These are phyloP conservation scores for Stentor roeselii DNA, from an alignment of 73 alveolate genomes.

Conservation along the genomic window DNA sequence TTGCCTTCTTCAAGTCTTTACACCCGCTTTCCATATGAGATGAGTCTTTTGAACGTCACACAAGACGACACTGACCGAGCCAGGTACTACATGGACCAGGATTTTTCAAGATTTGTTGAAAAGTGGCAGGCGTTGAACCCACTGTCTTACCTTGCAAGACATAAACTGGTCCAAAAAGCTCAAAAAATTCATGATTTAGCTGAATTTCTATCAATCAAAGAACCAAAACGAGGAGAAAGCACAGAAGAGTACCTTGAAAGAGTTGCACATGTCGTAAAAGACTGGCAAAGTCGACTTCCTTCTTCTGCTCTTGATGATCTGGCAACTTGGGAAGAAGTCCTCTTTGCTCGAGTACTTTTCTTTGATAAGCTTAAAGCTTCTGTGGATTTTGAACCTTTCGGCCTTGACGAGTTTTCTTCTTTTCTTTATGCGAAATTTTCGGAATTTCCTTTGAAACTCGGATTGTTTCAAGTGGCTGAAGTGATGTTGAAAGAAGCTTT, in stretches of 20 bases:
- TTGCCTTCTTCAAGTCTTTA: constrained; percentile 50
- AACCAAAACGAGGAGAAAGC: constrained; percentile 55
- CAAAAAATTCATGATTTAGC: constrained; percentile 80
- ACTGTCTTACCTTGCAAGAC: constrained; percentile 75
- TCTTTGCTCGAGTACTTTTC: constrained; percentile 69
- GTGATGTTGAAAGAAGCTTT: constrained; percentile 47
- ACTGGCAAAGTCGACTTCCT: constrained; percentile 79
- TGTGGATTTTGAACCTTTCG: background rate
- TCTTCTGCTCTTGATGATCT: constrained; percentile 74
- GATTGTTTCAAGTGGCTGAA: constrained; percentile 45
- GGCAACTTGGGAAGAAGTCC: constrained; percentile 81
- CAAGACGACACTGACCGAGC: constrained; percentile 65
- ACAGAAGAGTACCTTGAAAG: constrained; percentile 50
- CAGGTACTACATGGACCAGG: constrained; percentile 46
- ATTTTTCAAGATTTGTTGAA: constrained; percentile 35
- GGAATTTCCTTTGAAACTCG: constrained; percentile 56
- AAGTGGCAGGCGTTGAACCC: constrained; percentile 76
- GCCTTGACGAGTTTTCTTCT: constrained; percentile 44
- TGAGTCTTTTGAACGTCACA: constrained; percentile 42
- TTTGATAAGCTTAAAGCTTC: constrained; percentile 36
- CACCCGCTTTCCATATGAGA: constrained; percentile 48
- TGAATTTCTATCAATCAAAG: constrained; percentile 53
- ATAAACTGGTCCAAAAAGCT: constrained; percentile 71
- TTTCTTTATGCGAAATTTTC: constrained; percentile 51
- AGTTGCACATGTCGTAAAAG: constrained; percentile 43